Conservation (phyloP, 2,329 filamentous ascomycete genomes). For the Ceratocystis alfenasii region DNA sequence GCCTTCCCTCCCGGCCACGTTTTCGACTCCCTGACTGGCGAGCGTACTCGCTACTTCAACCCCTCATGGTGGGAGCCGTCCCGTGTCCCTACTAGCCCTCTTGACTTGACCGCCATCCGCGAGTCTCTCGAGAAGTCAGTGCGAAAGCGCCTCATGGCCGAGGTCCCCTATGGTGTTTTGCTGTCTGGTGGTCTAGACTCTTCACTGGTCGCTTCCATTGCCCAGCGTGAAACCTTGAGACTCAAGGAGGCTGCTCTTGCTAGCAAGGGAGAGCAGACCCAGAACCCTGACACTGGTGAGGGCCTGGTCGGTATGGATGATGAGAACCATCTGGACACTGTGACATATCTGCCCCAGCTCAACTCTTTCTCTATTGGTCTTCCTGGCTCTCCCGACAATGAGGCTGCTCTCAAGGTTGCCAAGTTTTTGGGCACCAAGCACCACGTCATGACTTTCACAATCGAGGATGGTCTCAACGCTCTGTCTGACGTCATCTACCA, state of each 20-base stretch:
- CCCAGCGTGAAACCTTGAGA: constrained; percentile 78
- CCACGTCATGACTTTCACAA: constrained; percentile 95
- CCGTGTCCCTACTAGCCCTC: constrained; percentile 63
- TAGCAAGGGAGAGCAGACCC: constrained; percentile 35
- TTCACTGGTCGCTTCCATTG: constrained; percentile 86
- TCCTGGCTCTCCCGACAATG: constrained; percentile 80
- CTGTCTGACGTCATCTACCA: constrained; percentile 97
- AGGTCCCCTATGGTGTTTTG: constrained; percentile 93
- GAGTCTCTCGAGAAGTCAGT: constrained; percentile 80
- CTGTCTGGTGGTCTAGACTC: constrained; percentile 93
- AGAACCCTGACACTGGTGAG: constrained; percentile 43
- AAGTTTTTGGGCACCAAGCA: constrained; percentile 96
- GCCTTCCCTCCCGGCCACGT: constrained; percentile 91
- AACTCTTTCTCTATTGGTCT: constrained; percentile 99
- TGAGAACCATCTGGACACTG: constrained; percentile 73
- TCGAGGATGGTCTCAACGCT: constrained; percentile 93
- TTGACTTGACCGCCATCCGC: constrained; percentile 74
- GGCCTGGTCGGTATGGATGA: constrained; percentile 84
- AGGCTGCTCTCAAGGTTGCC: constrained; percentile 83
- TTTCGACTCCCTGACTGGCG: constrained; percentile 84
- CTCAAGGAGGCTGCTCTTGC: constrained; percentile 53
- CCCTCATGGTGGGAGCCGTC: constrained; percentile 83
- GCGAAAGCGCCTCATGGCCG: constrained; percentile 93
- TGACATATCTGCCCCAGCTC: constrained; percentile 84
- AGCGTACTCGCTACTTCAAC: constrained; percentile 77